Conservation (phyloP, 805 yeast genomes). For the Nakazawaea sp. region DNA sequence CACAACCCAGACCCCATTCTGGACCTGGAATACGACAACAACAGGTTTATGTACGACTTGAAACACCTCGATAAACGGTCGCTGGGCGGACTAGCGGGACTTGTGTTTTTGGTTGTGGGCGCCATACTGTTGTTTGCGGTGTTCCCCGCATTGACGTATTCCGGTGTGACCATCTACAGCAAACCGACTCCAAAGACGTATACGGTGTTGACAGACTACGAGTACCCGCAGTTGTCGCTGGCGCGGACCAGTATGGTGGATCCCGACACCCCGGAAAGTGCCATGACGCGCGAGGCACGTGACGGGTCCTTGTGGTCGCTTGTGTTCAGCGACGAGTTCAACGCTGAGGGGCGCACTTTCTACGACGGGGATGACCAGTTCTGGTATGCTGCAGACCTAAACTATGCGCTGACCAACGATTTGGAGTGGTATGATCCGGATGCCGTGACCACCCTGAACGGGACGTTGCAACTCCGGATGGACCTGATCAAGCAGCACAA, state of each 20-base stretch:
- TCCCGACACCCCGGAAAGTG: constrained; percentile 57
- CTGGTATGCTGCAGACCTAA: constrained; percentile 78
- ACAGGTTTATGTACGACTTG: constrained; percentile 57
- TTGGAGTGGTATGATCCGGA: constrained; percentile 96
- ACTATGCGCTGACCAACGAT: constrained; percentile 84
- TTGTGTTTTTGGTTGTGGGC: constrained; percentile 52
- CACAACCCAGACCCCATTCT: constrained; percentile 95
- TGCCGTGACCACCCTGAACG: constrained; percentile 71
- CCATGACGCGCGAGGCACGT: constrained; percentile 38
- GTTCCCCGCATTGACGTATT: constrained; percentile 76
- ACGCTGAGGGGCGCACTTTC: constrained; percentile 83
- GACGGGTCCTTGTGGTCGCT: constrained; percentile 67
- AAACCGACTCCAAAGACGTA: constrained; percentile 20
- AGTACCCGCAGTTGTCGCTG: constrained; percentile 50
- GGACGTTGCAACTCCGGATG: constrained; percentile 60
- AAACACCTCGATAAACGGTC: constrained; percentile 62
- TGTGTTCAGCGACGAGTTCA: constrained; percentile 89
- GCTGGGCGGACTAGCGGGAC: constrained; percentile 52
- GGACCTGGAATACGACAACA: constrained; percentile 79
- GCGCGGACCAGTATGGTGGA: constrained; percentile 60
- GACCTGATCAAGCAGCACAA: constrained; percentile 81
- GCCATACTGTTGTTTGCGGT: constrained; percentile 66
- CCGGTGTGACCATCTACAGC: constrained; percentile 46
- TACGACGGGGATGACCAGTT: constrained; percentile 89
- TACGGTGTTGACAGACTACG: constrained; percentile 45